phyloP scores from a whole-genome alignment of 2,329 filamentous ascomycete species.

The Colletotrichum acutatum region DNA sequence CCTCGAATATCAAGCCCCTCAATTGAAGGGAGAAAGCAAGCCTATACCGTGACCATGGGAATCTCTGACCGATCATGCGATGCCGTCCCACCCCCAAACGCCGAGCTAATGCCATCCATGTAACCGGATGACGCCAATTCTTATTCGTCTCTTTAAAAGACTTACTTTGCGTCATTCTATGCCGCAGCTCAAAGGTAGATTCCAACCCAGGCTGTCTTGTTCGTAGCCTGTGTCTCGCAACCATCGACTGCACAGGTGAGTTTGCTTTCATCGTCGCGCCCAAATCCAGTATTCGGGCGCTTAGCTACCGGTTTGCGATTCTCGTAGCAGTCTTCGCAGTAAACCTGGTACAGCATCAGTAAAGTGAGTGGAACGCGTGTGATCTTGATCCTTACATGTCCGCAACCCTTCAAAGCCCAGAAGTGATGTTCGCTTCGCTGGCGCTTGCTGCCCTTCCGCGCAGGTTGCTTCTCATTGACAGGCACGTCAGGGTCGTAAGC shows the following conservation, averaged over 20 bases:
- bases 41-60: conserved; percentile 30
- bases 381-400: conserved; percentile 74
- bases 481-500: conserved; percentile 71
- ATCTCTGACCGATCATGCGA: conserved; percentile 13
- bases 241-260: conserved; percentile 66
- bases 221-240: conserved; percentile 63
- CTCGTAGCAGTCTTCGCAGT: conserved; percentile 71
- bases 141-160: conserved; percentile 52
- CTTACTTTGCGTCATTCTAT: conserved; percentile 41
- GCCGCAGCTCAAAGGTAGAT: conserved; percentile 60
- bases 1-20: background rate
- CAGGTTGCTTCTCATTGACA: conserved; percentile 42
- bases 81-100: conserved; percentile 28
- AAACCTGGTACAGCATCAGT: conserved; percentile 58
- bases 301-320: conserved; percentile 57
- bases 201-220: conserved; percentile 70
- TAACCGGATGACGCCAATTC: conserved; percentile 25
- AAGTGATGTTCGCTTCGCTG: conserved; percentile 81
- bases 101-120: conserved; percentile 32
- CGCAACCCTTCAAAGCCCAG: conserved; percentile 91
- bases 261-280: conserved; percentile 40
- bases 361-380: conserved; percentile 44
- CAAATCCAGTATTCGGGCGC: conserved; percentile 37
- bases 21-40: conserved; percentile 6
- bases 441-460: conserved; percentile 56